Base-by-base conservation (phyloP, 2,329 filamentous ascomycete species). In the Sarocladium oryzae region DNA sequence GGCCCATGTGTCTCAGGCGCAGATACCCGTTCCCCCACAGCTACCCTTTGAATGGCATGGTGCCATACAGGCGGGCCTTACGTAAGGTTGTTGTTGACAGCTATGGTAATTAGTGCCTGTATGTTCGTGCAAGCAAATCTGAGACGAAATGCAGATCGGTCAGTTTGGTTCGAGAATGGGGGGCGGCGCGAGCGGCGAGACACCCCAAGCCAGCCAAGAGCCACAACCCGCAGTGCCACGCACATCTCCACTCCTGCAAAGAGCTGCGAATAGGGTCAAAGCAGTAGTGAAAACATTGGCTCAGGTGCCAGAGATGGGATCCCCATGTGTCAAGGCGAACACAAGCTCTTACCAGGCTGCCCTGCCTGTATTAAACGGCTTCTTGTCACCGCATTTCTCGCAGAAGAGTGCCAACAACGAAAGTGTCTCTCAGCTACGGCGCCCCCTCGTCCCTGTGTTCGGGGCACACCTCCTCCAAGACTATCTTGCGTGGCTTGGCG, bases 101-200 rank as follows among this genome's bases (percentile, higher is more conserved):
- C 37, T 40, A 40, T n/a, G 20, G 20, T 40, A 6, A 20, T 23
- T n/a, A n/a, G n/a, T n/a, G n/a, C n/a, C n/a, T n/a, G n/a, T n/a
- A n/a, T n/a, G n/a, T n/a, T n/a, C n/a, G n/a, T n/a, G n/a, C n/a
- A n/a, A n/a, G n/a, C n/a, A 23, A 48, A 48, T 48, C 43, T 48
- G 43, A 48, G 43, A 48, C 43, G 43, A 48, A 48, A 48, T 48
- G 43, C 28, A 48, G 43, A 48, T 48, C 43, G 28, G 24, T 48
- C 43, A 18, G 24, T 26, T 32, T 20, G 43, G 43, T 43, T 48
- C 43, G 43, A 48, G 43, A 48, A 48, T 48, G 24, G 43, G 43
- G 43, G 26, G 16, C 16, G 18, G 9, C 8, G 18, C 40, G 21
- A 23, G 18, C 23, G 21, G 43, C 43, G 16, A 48, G 43, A 48